These are phyloP conservation scores for Irpex lacteus DNA, from an alignment of 1,284 basidiomycete species.

Conservation along the genomic window DNA sequence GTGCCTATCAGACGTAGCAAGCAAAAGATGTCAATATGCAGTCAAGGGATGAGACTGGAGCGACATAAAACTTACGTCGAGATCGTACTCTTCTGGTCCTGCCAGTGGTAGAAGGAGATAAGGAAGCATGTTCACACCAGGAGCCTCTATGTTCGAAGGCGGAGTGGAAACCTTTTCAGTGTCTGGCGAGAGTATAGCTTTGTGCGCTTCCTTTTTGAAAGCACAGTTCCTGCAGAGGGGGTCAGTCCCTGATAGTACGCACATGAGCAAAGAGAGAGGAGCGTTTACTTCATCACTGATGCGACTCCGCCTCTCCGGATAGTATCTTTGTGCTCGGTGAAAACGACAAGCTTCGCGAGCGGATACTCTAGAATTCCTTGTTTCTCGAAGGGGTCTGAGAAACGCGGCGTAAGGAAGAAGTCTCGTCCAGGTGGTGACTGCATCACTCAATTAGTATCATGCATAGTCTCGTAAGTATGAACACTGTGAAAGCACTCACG, in stretches of 20 bases:
- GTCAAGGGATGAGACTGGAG: too few species aligned
- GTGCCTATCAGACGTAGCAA: constrained; percentile 53
- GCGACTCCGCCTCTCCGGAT: constrained; percentile 86
- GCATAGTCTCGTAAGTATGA: too few species aligned
- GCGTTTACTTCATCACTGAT: constrained; percentile 80
- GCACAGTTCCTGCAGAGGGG: constrained; percentile 64
- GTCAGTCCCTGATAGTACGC: too few species aligned
- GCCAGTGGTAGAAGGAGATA: constrained; percentile 89
- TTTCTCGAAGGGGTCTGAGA: constrained; percentile 38
- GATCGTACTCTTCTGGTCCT: constrained; percentile 91
- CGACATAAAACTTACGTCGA: constrained; percentile 56
- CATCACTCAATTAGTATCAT: background rate
- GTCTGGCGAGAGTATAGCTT: constrained; percentile 67
- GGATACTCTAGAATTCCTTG: constrained; percentile 67
- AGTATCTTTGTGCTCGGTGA: constrained; percentile 84
- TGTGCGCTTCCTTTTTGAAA: constrained; percentile 67
- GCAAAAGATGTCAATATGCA: too few species aligned
- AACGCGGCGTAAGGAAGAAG: constrained; percentile 67
- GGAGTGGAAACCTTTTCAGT: constrained; percentile 44
- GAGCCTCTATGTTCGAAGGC: constrained; percentile 57
- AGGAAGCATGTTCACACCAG: constrained; percentile 81
- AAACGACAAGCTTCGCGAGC: constrained; percentile 76
- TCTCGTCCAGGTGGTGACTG: constrained; percentile 66
- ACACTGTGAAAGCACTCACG: constrained; percentile 47
- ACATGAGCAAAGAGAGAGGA: background rate